Evolutionary conservation across 805 yeast species (phyloP), one percentile per base, ranked within the genome.

Genomic region (Spathaspora hagerdaliae): DNA sequence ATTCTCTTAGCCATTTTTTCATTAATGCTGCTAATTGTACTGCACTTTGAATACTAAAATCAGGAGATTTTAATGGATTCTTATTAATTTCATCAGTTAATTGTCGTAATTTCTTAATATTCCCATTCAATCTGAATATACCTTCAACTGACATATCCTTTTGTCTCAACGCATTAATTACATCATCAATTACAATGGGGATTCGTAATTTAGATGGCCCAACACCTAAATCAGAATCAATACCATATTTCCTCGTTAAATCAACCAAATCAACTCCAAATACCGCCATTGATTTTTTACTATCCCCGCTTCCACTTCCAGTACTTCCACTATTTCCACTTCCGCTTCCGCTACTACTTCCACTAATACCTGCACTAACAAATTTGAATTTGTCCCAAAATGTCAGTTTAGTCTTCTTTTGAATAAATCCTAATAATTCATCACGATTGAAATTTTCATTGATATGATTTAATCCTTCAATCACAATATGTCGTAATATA

Each of bases 71-170:
- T 19, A 81, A 76, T 1, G 97, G 96, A 53, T 78, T 74, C 38
- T 75, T 71, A 64, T 94, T 94, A 52, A 92, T 84, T 40, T 72
- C 76, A 44, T 81, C 88, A 0, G 89, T 78, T 47, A 91, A 67
- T 52, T 83, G 87, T 54, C 85, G 80, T 42, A 92, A 71, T 38
- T 87, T 77, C 55, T 90, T 82, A 58, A 94, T 91, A 60, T 94
- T 94, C 58, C 99, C 99, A 60, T 94, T 94, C 59, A 91, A 85
- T 57, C 99, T 80, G 76, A 94, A 94, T 5, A 94, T 85, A 48
- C 99, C 99, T 64, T 94, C 99, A 29, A 83, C 90, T 2, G 97
- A 87, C 85, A 92, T 81, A 65, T 94, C 98, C 74, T 87, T 89
- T 48, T 85, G 92, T 43, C 87, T 79, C 71, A 94, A 78, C 0